A percentile compares a stretch with the other conserved stretches of the same genome.
Evolutionary conservation across 352 stramenopile species (phyloP).

Genomic region (Phytophthora citrophthora): DNA sequence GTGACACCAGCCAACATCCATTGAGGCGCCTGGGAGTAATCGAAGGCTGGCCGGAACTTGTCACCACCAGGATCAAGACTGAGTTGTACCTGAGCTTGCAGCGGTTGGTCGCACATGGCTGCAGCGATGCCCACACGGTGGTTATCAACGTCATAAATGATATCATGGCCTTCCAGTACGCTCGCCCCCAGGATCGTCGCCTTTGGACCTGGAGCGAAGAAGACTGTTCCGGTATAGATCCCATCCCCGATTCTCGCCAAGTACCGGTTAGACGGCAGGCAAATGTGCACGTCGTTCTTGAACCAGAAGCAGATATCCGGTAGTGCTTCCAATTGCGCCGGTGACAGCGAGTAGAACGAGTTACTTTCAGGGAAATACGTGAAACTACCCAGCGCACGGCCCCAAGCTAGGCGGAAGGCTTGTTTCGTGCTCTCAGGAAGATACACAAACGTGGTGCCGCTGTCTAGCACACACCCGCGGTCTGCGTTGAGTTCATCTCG

Average conservation of each 20-base stretch:
- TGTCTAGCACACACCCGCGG: conserved; percentile 80
- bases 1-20: conserved; percentile 49
- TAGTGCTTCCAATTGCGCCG: conserved; percentile 38
- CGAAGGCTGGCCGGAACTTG: conserved; percentile 48
- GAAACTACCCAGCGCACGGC: conserved; percentile 44
- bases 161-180: conserved; percentile 68
- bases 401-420: conserved; percentile 61
- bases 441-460: conserved; percentile 83
- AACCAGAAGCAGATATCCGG: conserved; percentile 77
- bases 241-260: conserved; percentile 42
- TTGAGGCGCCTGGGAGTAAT: conserved; percentile 47
- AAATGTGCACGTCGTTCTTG: conserved; percentile 62
- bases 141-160: conserved; percentile 85
- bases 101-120: conserved; percentile 54
- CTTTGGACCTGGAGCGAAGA: conserved; percentile 66
- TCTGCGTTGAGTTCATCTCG: conserved; percentile 60
- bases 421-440: conserved; percentile 45
- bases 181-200: conserved; percentile 80
- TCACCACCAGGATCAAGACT: conserved; percentile 67
- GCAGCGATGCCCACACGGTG: conserved; percentile 65
- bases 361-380: conserved; percentile 52
- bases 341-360: conserved; percentile 49
- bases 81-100: conserved; percentile 46
- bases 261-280: conserved; percentile 57
- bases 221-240: conserved; percentile 70